Base-by-base conservation (phyloP, 176 grass and related monocot species). In the Juncus effusus region DNA sequence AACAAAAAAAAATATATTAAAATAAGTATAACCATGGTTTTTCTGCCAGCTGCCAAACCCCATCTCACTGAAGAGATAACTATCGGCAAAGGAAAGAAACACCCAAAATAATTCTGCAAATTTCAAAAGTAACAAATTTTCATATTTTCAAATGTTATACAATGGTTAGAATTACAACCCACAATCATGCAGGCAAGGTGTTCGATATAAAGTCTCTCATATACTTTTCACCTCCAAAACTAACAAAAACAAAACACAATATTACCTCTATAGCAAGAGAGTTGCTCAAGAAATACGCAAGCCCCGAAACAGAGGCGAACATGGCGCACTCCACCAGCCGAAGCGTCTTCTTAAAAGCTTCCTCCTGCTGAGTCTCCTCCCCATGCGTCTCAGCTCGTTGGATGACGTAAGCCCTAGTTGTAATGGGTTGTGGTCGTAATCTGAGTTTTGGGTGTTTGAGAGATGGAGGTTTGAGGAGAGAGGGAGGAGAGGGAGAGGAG, bases 21-120 rank as follows among this genome's bases (percentile, higher is more conserved):
- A n/a, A n/a, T n/a, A n/a, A n/a, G n/a, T n/a, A n/a, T n/a, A 42
- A 96, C 93, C 93, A 84, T 56, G 59, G 93, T 91, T 88, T 96
- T 96, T 45, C 85, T 84, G 41, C 87, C 87, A 37, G 93, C 93
- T 67, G 74, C 49, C 41, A 86, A 19, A 35, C 93, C 92, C 93
- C 87, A 96, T 74, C 93, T 86, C 64, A 96, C 76, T 60, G 93
- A 96, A 81, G 93, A 85, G 44, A 96, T 91, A 16, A 96, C 75
- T 61, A 96, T 91, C 3, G 93, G 93, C 77, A 96, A 84, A 38
- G 87, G 76, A 4, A 96, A 96, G 79, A 96, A 96, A 68, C 76
- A 91, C 64, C 93, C 77, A 65, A 91, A 91, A 64, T 96, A 96
- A 62, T 91, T 91, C 87, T 96, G 76, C 72, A 96, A 72, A 7